Evolutionary conservation across 2,329 filamentous ascomycete species (phyloP), one percentile per base, ranked within the genome.

Genomic region (Penicillium glabrum): DNA sequence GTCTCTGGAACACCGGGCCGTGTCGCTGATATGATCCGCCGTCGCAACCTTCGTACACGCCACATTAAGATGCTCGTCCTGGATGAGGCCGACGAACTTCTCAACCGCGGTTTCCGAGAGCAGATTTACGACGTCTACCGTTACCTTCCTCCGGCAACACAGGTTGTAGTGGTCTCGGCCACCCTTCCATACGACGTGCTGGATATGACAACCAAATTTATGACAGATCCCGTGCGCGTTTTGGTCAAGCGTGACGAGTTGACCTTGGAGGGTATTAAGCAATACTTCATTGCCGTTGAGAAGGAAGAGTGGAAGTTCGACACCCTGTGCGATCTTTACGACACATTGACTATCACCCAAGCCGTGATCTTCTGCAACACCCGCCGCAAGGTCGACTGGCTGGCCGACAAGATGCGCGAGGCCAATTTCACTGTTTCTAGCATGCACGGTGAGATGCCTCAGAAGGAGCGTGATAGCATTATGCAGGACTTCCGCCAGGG

Each of bases 311-410:
- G 95, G 95, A 99, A 99, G 84, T 89, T 99, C 67, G 95, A 99
- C 80, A 99, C 95, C 61, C 91, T 99, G 62, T 98, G 91, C 72
- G 95, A 99, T 81, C 82, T 99, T 69, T 99, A 99, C 85, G 95
- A 99, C 84, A 99, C 95, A 55, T 90, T 99, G 76, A 99, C 95
- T 77, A 99, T 98, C 75, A 99, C 95, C 70, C 95, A 99, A 81
- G 95, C 95, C 59, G 95, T 99, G 80, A 99, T 99, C 82, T 99
- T 99, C 90, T 99, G 95, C 88, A 99, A 99, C 89, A 99, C 95
- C 76, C 90, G 95, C 79, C 90, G 93, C 86, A 99, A 99, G 93
- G 95, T 99, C 74, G 95, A 99, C 84, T 99, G 95, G 95, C 89
- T 99, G 71, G 98, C 95, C 69, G 93, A 98, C 82, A 98, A 98